phyloP scores from a whole-genome alignment of 495 filamentous ascomycete species.

The Neurospora sp. region DNA sequence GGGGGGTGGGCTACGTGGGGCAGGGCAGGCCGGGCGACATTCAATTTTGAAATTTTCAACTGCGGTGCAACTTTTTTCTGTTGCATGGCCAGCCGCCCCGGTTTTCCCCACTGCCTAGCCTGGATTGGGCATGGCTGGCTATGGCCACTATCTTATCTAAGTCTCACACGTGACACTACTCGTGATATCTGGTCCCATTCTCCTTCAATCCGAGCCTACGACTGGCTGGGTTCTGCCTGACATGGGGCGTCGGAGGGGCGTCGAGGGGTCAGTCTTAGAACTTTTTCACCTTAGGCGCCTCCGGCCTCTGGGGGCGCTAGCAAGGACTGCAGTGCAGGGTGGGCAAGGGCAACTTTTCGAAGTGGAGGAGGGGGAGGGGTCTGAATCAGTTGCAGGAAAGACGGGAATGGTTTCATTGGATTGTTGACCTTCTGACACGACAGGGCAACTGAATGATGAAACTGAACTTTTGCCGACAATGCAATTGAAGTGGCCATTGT shows the following conservation, averaged over 20 bases:
- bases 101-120: not conserved
- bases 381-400: not conserved
- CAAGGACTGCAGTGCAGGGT: not conserved
- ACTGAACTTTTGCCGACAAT: not conserved
- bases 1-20: slow-evolving; percentile 21
- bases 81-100: not conserved
- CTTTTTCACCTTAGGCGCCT: not conserved
- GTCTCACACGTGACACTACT: not conserved
- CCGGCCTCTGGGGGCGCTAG: not conserved
- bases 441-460: not conserved
- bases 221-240: not conserved
- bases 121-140: not conserved
- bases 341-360: not conserved
- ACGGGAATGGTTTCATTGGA: not conserved
- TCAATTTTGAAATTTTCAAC: slow-evolving; percentile 24
- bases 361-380: not conserved
- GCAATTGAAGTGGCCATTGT: not conserved
- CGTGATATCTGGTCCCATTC: not conserved
- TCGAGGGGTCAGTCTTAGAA: not conserved
- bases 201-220: not conserved
- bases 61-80: slow-evolving; percentile 21
- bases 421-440: not conserved
- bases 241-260: not conserved
- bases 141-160: not conserved
- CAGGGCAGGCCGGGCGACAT: slow-evolving; percentile 12